Evolutionary conservation across 495 filamentous ascomycete genomes (phyloP), one percentile per base, ranked within the genome.

Genomic region (Polyplosphaeria fusca): DNA sequence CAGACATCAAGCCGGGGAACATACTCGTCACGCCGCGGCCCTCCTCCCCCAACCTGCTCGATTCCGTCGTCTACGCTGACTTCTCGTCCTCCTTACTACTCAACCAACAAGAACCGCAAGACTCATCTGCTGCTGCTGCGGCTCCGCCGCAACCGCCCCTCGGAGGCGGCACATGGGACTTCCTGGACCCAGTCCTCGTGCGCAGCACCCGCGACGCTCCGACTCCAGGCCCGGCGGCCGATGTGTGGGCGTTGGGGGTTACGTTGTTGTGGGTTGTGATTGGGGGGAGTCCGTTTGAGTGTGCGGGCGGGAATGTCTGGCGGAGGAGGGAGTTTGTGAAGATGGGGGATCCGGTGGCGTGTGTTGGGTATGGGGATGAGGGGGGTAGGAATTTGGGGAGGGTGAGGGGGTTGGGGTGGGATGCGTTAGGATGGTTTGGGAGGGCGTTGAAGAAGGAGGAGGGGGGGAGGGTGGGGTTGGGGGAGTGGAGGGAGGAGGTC

Each of bases 1-100:
- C 76, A 0, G 80, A 83, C 61, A 76, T 83, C 68, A 83, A 83
- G 57, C 79, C 80, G 0, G 71, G 71, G 14, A 83, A 82, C 46
- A 68, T 83, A 24, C 72, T 83, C 9, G 67, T 82, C 5, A 67
- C 67, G 0, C 66, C 64, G 9, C 41, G 44, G 40, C 43, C 40
- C 14, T 46, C 50, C 63, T 27, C 57, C 41, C 27, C 55, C 47
- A 19, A 46, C 43, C 5, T 72, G 74, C 55, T 12, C 59, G 83
- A 80, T 0, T 80, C 81, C n/a, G 77, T 80, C 0, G 69, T 83
- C 0, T 79, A 78, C 44, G 76, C 76, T 13, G 82, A 84, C 63
- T 85, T 85, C 63, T 84, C 81, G 1, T 82, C 82, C 26, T 76
- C 82, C 0, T 14, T 22, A 22, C n/a, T 59, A 2, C n/a, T 26